A percentile compares a stretch with the other conserved stretches of the same genome.
These are phyloP conservation scores for Agrostemma githago DNA, from an alignment of 148 eudicot genomes.

Conservation along the genomic window DNA sequence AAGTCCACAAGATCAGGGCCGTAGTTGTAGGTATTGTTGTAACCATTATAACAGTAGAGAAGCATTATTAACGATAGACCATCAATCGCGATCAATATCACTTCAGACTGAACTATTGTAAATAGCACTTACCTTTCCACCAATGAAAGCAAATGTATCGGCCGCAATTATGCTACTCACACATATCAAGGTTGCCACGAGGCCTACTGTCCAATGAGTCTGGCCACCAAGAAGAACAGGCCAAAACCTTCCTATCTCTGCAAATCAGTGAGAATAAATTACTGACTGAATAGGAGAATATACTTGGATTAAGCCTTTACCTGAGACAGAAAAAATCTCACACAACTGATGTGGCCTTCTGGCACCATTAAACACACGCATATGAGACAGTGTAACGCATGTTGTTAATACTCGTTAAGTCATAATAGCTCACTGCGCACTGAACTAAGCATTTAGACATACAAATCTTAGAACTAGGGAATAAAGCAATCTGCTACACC, in stretches of 20 bases:
- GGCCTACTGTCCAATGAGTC: slow-evolving; percentile 95
- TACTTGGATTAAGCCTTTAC: background rate
- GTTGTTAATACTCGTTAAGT: background rate
- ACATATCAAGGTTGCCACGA: slow-evolving; percentile 76
- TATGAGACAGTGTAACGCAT: background rate
- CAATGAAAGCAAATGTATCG: slow-evolving; percentile 88
- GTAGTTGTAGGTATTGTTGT: background rate
- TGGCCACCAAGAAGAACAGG: slow-evolving; percentile 89
- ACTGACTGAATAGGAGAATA: background rate
- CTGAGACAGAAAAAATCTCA: slow-evolving; percentile 1
- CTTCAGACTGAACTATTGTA: background rate
- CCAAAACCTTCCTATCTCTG: slow-evolving; percentile 73
- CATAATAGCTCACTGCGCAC: background rate
- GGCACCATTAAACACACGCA: background rate
- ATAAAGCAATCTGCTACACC: background rate
- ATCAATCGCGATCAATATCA: background rate
- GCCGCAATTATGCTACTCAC: slow-evolving; percentile 94
- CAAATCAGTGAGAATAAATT: slow-evolving; percentile 16
- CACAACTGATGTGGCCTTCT: background rate
- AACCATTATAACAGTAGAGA: background rate
- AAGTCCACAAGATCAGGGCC: too few species aligned
- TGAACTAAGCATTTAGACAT: background rate
- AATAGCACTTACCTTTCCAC: slow-evolving; percentile 73
- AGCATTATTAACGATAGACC: background rate
- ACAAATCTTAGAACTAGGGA: background rate